Percentiles rank a stretch among this genome's conserved stretches.
These are phyloP conservation scores for Pulchroboletus neoregius DNA, from an alignment of 1,284 basidiomycete genomes.

Conservation along the genomic window DNA sequence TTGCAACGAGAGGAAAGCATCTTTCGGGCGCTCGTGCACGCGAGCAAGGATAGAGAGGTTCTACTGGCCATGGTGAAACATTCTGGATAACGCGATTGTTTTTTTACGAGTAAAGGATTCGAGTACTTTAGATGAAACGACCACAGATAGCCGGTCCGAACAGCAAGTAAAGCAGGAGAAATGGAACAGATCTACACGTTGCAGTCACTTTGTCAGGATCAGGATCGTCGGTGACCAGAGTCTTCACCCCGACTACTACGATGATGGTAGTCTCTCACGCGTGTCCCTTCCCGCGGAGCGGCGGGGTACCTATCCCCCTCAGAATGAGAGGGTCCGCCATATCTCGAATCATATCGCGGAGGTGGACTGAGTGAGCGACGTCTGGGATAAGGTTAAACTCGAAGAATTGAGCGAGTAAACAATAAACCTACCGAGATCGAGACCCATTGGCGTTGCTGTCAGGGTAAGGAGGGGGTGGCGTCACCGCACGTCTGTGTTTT, in stretches of 20 bases:
- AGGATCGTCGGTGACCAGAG: slow-evolving; percentile 37
- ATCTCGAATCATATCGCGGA: slow-evolving; percentile 45
- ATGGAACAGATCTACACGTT: slow-evolving; percentile 5
- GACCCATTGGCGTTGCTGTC: slow-evolving; percentile 38
- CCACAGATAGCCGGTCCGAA: slow-evolving; percentile 3
- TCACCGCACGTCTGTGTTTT: slow-evolving; percentile 53
- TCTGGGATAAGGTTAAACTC: slow-evolving; percentile 34
- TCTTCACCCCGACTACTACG: slow-evolving; percentile 50
- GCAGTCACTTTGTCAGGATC: slow-evolving; percentile 10
- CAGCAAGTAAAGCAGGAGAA: slow-evolving; percentile 6
- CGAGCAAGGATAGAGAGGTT: slow-evolving; percentile 7
- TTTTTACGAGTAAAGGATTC: slow-evolving; percentile 7
- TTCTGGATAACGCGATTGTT: background rate
- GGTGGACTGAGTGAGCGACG: slow-evolving; percentile 71
- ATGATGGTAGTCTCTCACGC: slow-evolving; percentile 60
- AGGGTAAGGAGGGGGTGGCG: slow-evolving; percentile 52
- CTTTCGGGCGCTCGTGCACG: slow-evolving; percentile 7
- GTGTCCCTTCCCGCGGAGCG: slow-evolving; percentile 36
- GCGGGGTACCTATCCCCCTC: slow-evolving; percentile 40
- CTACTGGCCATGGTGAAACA: slow-evolving; percentile 7
- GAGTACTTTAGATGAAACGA: slow-evolving; percentile 9
- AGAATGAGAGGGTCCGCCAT: slow-evolving; percentile 39
- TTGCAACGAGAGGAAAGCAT: background rate
- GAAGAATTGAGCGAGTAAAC: background rate
- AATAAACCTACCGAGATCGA: slow-evolving; percentile 49